phyloP scores from a whole-genome alignment of 345 rosid species.

The Cardiospermum halicacabum region DNA sequence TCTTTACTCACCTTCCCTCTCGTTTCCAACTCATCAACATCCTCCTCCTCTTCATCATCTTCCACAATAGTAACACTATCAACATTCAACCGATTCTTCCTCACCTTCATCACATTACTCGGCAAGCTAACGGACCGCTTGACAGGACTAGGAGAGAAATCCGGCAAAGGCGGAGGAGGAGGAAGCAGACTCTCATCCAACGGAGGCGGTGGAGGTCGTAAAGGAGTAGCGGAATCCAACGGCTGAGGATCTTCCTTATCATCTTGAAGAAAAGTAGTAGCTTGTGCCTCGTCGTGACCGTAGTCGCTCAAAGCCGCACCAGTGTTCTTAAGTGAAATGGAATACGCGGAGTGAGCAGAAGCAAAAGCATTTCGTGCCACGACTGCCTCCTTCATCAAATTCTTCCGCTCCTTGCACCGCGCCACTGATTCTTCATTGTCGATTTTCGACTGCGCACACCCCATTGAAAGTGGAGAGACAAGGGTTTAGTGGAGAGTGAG shows the following conservation, averaged over 20 bases:
- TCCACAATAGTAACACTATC: slow-evolving; percentile 42
- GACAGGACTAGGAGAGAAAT: slow-evolving; percentile 77
- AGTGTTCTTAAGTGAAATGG: slow-evolving; percentile 65
- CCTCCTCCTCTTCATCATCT: slow-evolving; percentile 39
- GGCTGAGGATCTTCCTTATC: slow-evolving; percentile 27
- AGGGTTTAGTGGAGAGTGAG: neutral
- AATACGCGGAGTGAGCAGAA: slow-evolving; percentile 70
- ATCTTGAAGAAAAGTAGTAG: slow-evolving; percentile 15
- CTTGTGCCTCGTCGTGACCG: slow-evolving; percentile 71
- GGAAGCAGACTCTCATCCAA: slow-evolving; percentile 55
- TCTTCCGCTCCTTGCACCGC: slow-evolving; percentile 74
- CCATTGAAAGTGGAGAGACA: slow-evolving; percentile 33
- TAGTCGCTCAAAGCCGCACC: slow-evolving; percentile 94
- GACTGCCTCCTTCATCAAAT: slow-evolving; percentile 82
- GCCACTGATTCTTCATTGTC: slow-evolving; percentile 86
- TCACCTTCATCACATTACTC: slow-evolving; percentile 27
- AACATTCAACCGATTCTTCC: slow-evolving; percentile 15
- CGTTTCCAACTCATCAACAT: slow-evolving; percentile 55
- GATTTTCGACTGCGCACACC: slow-evolving; percentile 86
- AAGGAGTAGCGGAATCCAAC: slow-evolving; percentile 33
- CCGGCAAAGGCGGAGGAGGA: slow-evolving; percentile 81
- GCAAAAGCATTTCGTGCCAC: slow-evolving; percentile 77
- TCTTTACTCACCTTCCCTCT: slow-evolving; percentile 35
- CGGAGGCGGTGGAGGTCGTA: slow-evolving; percentile 51
- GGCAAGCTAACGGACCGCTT: slow-evolving; percentile 74